These are phyloP conservation scores for Zizania palustris DNA, from an alignment of 202 grass and related monocot species.

Conservation along the genomic window DNA sequence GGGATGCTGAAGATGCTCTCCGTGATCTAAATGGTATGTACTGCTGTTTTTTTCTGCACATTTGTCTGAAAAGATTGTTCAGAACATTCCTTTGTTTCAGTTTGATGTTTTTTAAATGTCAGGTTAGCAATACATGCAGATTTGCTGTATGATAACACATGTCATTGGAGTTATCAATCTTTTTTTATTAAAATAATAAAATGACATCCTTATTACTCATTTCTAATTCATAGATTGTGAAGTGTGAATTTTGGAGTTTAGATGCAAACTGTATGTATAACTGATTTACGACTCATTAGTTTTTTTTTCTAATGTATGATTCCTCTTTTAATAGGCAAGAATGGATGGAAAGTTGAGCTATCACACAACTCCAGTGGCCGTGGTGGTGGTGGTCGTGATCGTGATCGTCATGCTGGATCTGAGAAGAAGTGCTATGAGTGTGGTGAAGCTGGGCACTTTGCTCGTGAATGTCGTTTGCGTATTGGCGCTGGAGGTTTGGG, in stretches of 20 bases:
- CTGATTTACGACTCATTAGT: not conserved
- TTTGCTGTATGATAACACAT: too few relatives aligned
- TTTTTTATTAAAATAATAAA: not conserved
- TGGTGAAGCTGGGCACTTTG: conserved; percentile 91
- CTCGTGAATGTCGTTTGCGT: conserved; percentile 84
- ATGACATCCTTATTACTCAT: not conserved
- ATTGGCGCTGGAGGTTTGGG: conserved; percentile 85
- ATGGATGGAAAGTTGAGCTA: conserved; percentile 95
- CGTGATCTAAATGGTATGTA: conserved; percentile 76
- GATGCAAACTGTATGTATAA: not conserved
- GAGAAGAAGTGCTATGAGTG: conserved; percentile 96
- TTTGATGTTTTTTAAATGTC: not conserved
- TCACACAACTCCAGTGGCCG: conserved; percentile 66
- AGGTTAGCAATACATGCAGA: not conserved
- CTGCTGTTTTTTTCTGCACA: not conserved
- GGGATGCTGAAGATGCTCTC: conserved; percentile 80
- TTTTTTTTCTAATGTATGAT: not conserved
- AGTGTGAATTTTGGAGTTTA: conserved; percentile 1
- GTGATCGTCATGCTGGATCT: conserved; percentile 65
- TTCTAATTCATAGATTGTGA: not conserved
- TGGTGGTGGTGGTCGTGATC: conserved; percentile 46
- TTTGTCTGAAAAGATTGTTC: not conserved
- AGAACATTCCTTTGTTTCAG: not conserved
- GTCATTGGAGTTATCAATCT: not conserved
- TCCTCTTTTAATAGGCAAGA: conserved; percentile 67